Evolutionary conservation across 805 yeast species (phyloP), one percentile per base, ranked within the genome.

Genomic region (Kluyveromyces starmeri): DNA sequence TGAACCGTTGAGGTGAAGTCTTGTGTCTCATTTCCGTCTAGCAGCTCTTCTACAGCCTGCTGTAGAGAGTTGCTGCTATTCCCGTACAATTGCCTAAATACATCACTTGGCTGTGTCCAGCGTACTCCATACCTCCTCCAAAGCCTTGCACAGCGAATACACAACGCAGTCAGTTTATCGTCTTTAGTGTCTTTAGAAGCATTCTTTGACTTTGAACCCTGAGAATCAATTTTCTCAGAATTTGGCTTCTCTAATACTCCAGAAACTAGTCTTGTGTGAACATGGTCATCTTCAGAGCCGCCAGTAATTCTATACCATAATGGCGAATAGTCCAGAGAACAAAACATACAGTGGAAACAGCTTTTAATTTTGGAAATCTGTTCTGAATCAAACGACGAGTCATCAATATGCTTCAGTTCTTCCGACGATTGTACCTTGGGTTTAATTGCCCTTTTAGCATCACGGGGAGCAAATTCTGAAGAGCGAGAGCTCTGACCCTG

Each of bases 71-170:
- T 19, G 12, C 28, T 32, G 36, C 45, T 45, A 14, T 45, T 44
- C 1, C 59, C 60, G 35, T 45, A 35, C 12, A 58, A 21, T 39
- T 71, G 73, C 51, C 67, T 72, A 27, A 75, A 57, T 0, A 83
- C 75, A 35, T 78, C 85, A 16, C 59, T 45, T 0, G 95, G 95
- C 21, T 74, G 75, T 44, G 78, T 84, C 97, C 97, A 92, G 7
- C 65, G 67, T 0, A 83, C 77, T 0, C 86, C 96, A 55, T 89
- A 89, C 25, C 94, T 63, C 54, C 95, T 69, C 97, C 97, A 89
- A 19, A 92, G 51, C 38, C 82, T 68, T 0, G 96, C 95, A 62
- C 98, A 89, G 35, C 97, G 65, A 19, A 70, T 59, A 55, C 98
- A 89, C 10, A 89, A 61, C 0, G 86, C 96, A 11, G 65, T 57